phyloP scores from a whole-genome alignment of 352 stramenopile species.

The Phytopythium montanum region DNA sequence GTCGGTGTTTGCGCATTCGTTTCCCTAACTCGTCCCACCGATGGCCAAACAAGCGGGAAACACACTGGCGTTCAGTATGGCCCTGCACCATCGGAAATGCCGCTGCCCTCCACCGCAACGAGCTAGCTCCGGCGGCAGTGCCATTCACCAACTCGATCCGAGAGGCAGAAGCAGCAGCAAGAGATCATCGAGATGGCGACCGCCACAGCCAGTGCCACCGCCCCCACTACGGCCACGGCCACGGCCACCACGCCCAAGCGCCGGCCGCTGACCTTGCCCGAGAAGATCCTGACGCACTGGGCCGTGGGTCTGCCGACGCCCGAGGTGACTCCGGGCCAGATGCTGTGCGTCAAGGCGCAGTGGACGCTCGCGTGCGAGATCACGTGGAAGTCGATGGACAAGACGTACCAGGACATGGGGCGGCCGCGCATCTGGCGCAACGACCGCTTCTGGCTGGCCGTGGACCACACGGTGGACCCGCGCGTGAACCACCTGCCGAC shows the following conservation, averaged over 20 bases:
- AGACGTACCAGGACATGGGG: constrained; percentile 85
- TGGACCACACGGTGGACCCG: constrained; percentile 84
- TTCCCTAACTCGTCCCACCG: background rate
- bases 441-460: constrained; percentile 84
- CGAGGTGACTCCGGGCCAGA: constrained; percentile 60
- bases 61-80: constrained; percentile 1
- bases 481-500: constrained; percentile 78
- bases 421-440: constrained; percentile 81
- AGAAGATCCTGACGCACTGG: constrained; percentile 82
- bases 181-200: background rate
- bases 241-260: constrained; percentile 15
- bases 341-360: constrained; percentile 83
- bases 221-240: background rate
- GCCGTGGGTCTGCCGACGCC: constrained; percentile 66
- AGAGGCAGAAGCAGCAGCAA: constrained; percentile 1
- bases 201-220: background rate
- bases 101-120: background rate
- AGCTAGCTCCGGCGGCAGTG: background rate
- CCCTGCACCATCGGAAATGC: constrained; percentile 23
- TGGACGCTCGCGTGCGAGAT: constrained; percentile 85
- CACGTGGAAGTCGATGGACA: constrained; percentile 90
- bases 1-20: constrained; percentile 7
- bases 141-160: constrained; percentile 1
- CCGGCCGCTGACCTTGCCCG: constrained; percentile 68
- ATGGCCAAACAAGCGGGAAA: constrained; percentile 3